Evolutionary conservation across 139 green algal genomes (phyloP).

Genomic region (Micractinium conductrix): DNA sequence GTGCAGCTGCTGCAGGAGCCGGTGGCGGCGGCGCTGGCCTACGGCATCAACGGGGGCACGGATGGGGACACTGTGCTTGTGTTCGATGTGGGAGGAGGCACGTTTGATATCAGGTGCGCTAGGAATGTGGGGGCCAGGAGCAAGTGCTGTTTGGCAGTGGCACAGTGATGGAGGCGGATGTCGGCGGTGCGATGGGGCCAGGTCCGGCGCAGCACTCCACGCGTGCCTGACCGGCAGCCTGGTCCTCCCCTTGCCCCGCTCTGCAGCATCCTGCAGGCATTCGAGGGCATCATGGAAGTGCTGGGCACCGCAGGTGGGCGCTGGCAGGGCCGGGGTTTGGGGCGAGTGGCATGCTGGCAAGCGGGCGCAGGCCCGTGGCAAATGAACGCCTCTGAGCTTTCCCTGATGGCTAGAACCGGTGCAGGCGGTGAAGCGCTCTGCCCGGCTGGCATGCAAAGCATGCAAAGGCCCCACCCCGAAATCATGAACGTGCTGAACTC

Average conservation of each 20-base stretch:
- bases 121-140: too few species aligned
- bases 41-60: slow-evolving; percentile 68
- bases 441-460: too few species aligned
- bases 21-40: slow-evolving; percentile 80
- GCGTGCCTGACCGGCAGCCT: background rate
- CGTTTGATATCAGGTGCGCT: slow-evolving; percentile 67
- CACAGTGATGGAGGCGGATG: background rate
- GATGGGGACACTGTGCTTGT: slow-evolving; percentile 75
- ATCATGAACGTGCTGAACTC: too few species aligned
- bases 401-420: too few species aligned
- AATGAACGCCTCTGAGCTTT: too few species aligned
- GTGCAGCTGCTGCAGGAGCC: slow-evolving; percentile 75
- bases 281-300: slow-evolving; percentile 80
- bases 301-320: slow-evolving; percentile 71
- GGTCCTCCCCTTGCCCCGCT: background rate
- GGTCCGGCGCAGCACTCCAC: too few species aligned
- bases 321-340: too few species aligned
- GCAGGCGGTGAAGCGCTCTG: too few species aligned
- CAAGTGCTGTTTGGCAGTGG: background rate
- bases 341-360: too few species aligned
- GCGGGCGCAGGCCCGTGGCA: too few species aligned
- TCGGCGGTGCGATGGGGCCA: too few species aligned
- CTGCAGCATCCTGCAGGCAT: slow-evolving; percentile 75
- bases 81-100: slow-evolving; percentile 88
- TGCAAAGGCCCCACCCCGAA: too few species aligned